These are phyloP conservation scores for Elsinoe ampelina DNA, from an alignment of 2,329 filamentous ascomycete species.

Conservation along the genomic window DNA sequence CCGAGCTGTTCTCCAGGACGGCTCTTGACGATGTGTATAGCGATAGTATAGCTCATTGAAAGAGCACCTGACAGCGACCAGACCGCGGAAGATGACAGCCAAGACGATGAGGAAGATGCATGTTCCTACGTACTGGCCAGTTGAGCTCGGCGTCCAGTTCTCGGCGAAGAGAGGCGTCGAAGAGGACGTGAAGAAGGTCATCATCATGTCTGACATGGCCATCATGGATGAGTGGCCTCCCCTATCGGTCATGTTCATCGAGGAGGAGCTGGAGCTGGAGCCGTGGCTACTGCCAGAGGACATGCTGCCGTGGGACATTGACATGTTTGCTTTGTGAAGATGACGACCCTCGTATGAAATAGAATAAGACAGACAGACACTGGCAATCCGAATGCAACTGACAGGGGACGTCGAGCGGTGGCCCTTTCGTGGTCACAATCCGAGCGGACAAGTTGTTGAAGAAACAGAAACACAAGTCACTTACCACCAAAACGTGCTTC, in stretches of 20 bases:
- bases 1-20: not conserved
- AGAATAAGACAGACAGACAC: not conserved
- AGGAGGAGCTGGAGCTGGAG: not conserved
- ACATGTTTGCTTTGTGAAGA: not conserved
- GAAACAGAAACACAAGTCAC: not conserved
- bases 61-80: slow-evolving; percentile 47
- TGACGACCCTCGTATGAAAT: not conserved
- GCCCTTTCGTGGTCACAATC: too few species aligned
- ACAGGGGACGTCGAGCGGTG: not conserved
- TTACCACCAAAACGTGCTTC: not conserved
- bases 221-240: slow-evolving; percentile 9
- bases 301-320: not conserved
- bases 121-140: slow-evolving; percentile 71
- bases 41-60: not conserved
- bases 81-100: slow-evolving; percentile 56
- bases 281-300: not conserved
- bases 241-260: not conserved
- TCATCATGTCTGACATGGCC: slow-evolving; percentile 36
- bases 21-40: not conserved
- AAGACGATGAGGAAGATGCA: slow-evolving; percentile 85
- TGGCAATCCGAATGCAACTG: not conserved
- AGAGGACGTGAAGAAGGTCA: slow-evolving; percentile 57
- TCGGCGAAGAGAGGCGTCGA: slow-evolving; percentile 57
- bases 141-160: slow-evolving; percentile 61
- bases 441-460: not conserved